Percentiles rank a stretch among this genome's conserved stretches.
Evolutionary conservation across 805 yeast species (phyloP).

Genomic region (Blastobotrys peoriensis): DNA sequence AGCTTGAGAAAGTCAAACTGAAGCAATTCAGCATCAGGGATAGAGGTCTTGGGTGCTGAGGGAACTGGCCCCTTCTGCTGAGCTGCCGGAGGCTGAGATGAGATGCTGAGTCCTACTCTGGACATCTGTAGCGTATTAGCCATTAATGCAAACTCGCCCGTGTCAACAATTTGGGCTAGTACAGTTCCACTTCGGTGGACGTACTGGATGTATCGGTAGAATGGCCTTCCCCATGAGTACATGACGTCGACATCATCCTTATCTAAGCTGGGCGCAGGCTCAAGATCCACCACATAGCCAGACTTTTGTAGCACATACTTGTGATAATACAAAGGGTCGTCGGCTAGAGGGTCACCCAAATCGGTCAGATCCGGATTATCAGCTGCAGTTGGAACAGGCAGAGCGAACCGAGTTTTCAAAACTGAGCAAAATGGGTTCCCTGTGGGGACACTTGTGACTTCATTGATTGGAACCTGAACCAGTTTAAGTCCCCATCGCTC

Average conservation of each 20-base stretch:
- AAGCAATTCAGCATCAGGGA: conserved; percentile 32
- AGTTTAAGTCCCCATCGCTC: conserved; percentile 75
- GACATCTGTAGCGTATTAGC: conserved; percentile 83
- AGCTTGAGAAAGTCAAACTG: conserved; percentile 62
- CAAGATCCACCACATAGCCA: conserved; percentile 76
- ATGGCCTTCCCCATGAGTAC: conserved; percentile 90
- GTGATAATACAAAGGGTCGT: conserved; percentile 55
- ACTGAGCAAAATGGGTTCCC: conserved; percentile 86
- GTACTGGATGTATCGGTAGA: conserved; percentile 78
- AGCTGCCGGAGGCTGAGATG: conserved; percentile 21
- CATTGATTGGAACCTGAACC: conserved; percentile 90
- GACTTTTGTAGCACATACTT: conserved; percentile 59
- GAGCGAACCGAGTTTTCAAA: conserved; percentile 56
- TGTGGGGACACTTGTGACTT: conserved; percentile 67
- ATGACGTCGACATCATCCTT: conserved; percentile 50
- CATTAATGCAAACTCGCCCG: conserved; percentile 73
- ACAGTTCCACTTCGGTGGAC: conserved; percentile 86
- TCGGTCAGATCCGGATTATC: conserved; percentile 43
- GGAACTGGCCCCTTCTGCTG: conserved; percentile 27
- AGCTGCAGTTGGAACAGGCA: conserved; percentile 57
- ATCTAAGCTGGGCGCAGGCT: conserved; percentile 59
- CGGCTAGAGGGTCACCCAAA: conserved; percentile 29
- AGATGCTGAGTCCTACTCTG: conserved; percentile 44
- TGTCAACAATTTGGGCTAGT: conserved; percentile 76
- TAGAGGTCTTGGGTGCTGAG: conserved; percentile 2